Conservation (phyloP, 495 filamentous ascomycete genomes). For the Tuber magnatum region DNA sequence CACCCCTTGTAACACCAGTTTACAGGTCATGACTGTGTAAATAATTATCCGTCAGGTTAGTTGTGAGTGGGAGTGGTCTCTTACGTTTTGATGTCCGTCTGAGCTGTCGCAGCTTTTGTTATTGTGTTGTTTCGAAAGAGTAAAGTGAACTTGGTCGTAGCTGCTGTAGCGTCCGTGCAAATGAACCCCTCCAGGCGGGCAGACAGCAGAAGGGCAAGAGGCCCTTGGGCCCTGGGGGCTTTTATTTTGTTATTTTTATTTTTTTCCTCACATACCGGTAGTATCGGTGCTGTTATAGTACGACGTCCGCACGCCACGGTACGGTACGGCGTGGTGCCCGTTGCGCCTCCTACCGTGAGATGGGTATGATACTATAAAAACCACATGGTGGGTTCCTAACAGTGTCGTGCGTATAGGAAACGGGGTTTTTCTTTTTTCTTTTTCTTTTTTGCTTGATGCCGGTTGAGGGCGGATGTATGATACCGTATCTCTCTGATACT, state of each 20-base stretch:
- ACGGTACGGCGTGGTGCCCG: not conserved
- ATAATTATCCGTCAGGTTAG: not conserved
- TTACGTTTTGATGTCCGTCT: not conserved
- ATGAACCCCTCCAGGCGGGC: not conserved
- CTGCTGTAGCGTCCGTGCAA: not conserved
- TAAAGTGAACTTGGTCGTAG: not conserved
- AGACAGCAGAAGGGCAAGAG: not conserved
- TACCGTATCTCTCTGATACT: not conserved
- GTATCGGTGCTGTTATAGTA: not conserved
- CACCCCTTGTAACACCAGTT: not conserved
- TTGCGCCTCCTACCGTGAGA: not conserved
- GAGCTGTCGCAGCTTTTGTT: not conserved
- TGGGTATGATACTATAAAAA: not conserved
- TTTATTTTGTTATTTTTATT: not conserved
- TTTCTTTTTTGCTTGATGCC: not conserved
- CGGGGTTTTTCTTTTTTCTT: not conserved
- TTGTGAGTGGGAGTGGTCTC: not conserved
- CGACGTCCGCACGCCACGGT: not conserved
- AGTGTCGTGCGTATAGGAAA: not conserved
- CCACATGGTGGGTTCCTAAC: not conserved
- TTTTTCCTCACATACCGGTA: not conserved
- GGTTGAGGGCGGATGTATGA: not conserved
- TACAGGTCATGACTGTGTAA: not conserved
- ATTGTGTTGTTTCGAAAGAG: not conserved
- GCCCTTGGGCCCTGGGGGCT: not conserved